Percentiles rank a stretch among this genome's conserved stretches.
phyloP scores from a whole-genome alignment of 1,139 yeast genomes.

The Lodderomyces jiufengensis region DNA sequence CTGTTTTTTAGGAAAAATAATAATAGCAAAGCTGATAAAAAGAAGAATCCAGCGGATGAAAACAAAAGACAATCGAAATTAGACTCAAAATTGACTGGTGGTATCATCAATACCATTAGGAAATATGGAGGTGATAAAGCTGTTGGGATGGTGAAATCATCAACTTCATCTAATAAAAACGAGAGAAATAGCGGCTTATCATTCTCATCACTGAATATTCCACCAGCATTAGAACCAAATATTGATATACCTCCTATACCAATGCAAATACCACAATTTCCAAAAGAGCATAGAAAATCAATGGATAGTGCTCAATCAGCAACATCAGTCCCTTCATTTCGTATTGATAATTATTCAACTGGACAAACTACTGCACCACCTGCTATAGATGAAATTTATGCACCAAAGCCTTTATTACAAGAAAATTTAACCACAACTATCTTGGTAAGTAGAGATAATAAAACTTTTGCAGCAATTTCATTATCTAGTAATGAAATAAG shows the following conservation, averaged over 20 bases:
- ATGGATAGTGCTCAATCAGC: conserved; percentile 8
- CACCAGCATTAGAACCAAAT: conserved; percentile 10
- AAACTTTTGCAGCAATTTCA: conserved; percentile 46
- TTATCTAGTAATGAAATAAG: conserved; percentile 17
- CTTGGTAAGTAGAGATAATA: conserved; percentile 60
- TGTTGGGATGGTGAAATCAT: conserved; percentile 30
- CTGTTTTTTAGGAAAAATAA: conserved; percentile 59
- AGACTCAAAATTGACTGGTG: conserved; percentile 27
- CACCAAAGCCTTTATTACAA: conserved; percentile 24
- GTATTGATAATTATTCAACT: conserved; percentile 4
- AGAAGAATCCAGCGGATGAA: conserved; percentile 7
- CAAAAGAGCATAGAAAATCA: conserved; percentile 3
- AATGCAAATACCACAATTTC: background rate
- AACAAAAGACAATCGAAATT: conserved; percentile 7
- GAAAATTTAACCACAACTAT: conserved; percentile 18
- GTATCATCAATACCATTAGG: conserved; percentile 39
- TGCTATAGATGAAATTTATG: conserved; percentile 23
- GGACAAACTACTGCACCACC: background rate
- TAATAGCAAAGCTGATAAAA: conserved; percentile 36
- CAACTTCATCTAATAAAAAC: conserved; percentile 1
- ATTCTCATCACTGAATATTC: conserved; percentile 9
- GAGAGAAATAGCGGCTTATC: conserved; percentile 6
- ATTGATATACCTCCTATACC: conserved; percentile 7
- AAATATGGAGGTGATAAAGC: conserved; percentile 44
- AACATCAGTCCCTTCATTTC: conserved; percentile 6